phyloP scores from a whole-genome alignment of 148 eudicot genomes.

The Silene latifolia region DNA sequence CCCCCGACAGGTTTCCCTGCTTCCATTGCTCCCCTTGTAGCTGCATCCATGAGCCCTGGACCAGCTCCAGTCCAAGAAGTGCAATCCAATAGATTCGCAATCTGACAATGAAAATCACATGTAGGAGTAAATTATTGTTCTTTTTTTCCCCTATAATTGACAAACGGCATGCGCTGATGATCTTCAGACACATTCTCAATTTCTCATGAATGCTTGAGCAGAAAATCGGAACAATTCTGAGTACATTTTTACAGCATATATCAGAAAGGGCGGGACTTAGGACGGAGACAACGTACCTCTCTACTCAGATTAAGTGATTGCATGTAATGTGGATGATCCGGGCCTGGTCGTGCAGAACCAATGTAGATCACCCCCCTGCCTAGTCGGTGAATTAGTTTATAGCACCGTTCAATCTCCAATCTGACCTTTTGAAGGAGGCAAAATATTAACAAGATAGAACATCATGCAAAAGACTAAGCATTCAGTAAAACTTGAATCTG shows the following conservation, averaged over 20 bases:
- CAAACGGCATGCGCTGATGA: background rate
- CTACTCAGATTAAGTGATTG: conserved; percentile 56
- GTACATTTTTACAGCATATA: background rate
- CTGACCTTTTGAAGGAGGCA: conserved; percentile 46
- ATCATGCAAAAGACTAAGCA: background rate
- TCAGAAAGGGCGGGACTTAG: background rate
- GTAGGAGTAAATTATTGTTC: background rate
- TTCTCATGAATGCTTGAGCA: background rate
- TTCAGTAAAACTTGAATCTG: background rate
- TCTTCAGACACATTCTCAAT: background rate
- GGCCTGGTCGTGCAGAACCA: conserved; percentile 80
- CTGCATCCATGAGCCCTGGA: conserved; percentile 99
- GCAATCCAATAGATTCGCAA: conserved; percentile 66
- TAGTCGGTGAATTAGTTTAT: conserved; percentile 70
- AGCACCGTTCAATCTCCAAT: conserved; percentile 81
- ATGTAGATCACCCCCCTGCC: conserved; percentile 91
- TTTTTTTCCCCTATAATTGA: no score
- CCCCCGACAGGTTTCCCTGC: conserved; percentile 89
- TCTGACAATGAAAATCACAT: conserved; percentile 32
- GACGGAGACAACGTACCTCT: conserved; percentile 45
- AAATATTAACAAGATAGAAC: conserved; percentile 7
- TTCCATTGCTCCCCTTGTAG: conserved; percentile 69
- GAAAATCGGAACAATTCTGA: background rate
- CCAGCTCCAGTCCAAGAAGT: conserved; percentile 98
- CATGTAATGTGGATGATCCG: conserved; percentile 66